Evolutionary conservation across 352 stramenopile genomes (phyloP), one percentile per base, ranked within the genome.

Genomic region (Phytophthora palmivora): DNA sequence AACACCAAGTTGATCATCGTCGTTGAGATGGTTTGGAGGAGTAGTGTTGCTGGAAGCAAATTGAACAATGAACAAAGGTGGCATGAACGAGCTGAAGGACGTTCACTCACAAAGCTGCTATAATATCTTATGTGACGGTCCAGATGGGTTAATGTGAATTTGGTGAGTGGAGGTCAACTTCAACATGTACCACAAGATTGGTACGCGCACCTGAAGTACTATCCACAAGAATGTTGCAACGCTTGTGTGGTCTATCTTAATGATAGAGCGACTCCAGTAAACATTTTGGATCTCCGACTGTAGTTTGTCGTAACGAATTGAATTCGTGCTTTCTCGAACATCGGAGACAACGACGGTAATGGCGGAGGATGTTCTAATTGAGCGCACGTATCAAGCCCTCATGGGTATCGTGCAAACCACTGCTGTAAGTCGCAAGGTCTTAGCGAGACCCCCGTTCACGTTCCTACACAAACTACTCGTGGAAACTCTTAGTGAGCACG

Each of bases 401-500:
- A 69, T 91, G 19, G 50, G 58, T 2, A 57, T 93, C 48, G 82
- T 92, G 11, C 72, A 90, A 36, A 91, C 82, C 5, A 92, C 82
- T 4, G 81, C 78, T 4, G 69, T 95, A 49, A 92, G 56, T 18
- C 78, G 74, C 15, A 89, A 87, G 55, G 83, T 94, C 19, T 66
- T 95, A 4, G 42, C 64, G 11, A 78, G 87, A 8, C 87, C 87
- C 15, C 87, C 87, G 12, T 95, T 95, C 53, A 91, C 85, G 3
- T 94, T 95, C 33, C 55, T 95, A 4, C 84, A 95, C 65, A 93
- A 92, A 53, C 59, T 95, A 2, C 70, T 93, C 5, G 62, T 92
- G 7, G 83, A 92, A 47, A 89, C 79, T 8, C 58, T 95, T 6
- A 71, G 63, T 0, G 66, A 72, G 10, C 82, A 80, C 55, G 72